Evolutionary conservation across 805 yeast species (phyloP), one percentile per base, ranked within the genome.

Genomic region (Yamadazyma tumulicola): DNA sequence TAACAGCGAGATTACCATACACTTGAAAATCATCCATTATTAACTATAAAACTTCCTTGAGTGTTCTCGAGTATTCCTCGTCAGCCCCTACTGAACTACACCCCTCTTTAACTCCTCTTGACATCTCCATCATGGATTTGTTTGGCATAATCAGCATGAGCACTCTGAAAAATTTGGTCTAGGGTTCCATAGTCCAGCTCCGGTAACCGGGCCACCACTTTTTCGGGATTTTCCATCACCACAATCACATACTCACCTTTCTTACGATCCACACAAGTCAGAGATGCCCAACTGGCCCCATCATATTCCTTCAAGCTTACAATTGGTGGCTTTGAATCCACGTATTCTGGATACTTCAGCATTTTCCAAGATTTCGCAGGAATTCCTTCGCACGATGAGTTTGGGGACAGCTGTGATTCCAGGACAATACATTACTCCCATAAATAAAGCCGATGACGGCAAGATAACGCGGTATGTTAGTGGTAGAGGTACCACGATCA

Each of bases 371-470:
- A 7, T 15, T 31, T 24, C 20, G 31, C 8, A 24, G n/a, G n/a
- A 12, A 7, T 12, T 12, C 6, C 6, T 24, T 24, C 27, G 14
- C 8, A 24, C n/a, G n/a, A 8, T 7, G 12, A 16, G 17, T 5
- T 18, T 27, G 27, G 14, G 14, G 16, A 24, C 24, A 24, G 27
- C 14, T n/a, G 17, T 26, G 8, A 23, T 80, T n/a, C 96, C 96
- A 1, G 96, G 96, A 0, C 95, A 87, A 48, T 74, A 81, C 26
- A 66, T 87, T 16, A 72, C 79, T 13, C 89, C 93, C 1, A 19
- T 69, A 5, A 69, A 63, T 47, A 67, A 69, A 31, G 34, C 47
- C 12, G 51, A 41, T 10, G 52, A 48, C 4, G 42, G 43, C 11
- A 29, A 39, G n/a, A 52, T 71, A 2, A 55, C 65, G 26, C 69